phyloP scores from a whole-genome alignment of 768 basidiomycete genomes.

The Asterophora lycoperdoides region DNA sequence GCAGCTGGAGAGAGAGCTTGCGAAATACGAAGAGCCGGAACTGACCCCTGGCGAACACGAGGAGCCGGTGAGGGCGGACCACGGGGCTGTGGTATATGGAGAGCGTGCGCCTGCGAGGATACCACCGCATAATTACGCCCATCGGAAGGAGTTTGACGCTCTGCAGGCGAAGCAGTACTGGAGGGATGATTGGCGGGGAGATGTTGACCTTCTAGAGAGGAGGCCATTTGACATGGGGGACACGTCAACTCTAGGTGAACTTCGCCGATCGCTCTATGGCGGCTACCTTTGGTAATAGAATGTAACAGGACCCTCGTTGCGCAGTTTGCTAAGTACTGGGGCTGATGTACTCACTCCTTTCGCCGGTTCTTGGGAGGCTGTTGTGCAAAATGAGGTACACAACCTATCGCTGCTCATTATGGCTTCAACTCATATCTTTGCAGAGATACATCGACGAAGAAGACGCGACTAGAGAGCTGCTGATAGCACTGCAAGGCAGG shows the following conservation, averaged over 20 bases:
- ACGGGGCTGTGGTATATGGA: constrained; percentile 4
- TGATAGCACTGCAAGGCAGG: constrained; percentile 72
- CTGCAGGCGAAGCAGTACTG: constrained; percentile 69
- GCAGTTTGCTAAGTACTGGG: constrained; percentile 9
- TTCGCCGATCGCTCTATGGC: not conserved
- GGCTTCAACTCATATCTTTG: not conserved
- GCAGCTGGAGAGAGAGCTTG: constrained; percentile 4
- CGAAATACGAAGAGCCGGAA: not conserved
- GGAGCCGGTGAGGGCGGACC: not conserved
- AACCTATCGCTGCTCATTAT: not conserved
- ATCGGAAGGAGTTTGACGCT: constrained; percentile 57
- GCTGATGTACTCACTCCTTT: not conserved
- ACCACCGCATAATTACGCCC: constrained; percentile 36
- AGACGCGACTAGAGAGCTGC: constrained; percentile 71
- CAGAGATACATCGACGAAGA: constrained; percentile 72
- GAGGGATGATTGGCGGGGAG: constrained; percentile 59
- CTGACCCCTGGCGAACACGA: not conserved
- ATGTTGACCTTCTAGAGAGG: constrained; percentile 32
- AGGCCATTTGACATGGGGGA: constrained; percentile 58
- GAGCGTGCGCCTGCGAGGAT: constrained; percentile 6
- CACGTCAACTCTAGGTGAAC: constrained; percentile 66
- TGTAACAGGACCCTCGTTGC: constrained; percentile 17
- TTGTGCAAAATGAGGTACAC: constrained; percentile 17
- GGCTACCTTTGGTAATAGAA: not conserved
- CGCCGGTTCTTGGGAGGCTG: constrained; percentile 9